Evolutionary conservation across 2,329 filamentous ascomycete genomes (phyloP).

Genomic region (Neonectria ditissima): DNA sequence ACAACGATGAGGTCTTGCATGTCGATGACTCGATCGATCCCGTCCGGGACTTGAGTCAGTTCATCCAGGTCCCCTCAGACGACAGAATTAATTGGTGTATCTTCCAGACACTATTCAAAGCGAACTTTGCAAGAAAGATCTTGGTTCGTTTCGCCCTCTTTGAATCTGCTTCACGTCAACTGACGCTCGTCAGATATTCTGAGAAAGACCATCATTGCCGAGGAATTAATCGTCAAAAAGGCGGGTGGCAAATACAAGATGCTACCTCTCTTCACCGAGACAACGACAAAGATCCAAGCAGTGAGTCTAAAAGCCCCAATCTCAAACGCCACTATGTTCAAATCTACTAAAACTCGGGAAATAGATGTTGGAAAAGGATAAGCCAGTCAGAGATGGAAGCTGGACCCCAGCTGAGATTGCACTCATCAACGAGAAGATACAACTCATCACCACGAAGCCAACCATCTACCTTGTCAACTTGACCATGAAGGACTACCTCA

Average conservation of each 20-base stretch:
- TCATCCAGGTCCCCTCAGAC: slow-evolving; percentile 1
- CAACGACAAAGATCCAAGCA: slow-evolving; percentile 54
- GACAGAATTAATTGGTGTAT: slow-evolving; percentile 11
- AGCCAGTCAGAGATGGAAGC: slow-evolving; percentile 56
- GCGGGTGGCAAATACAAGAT: slow-evolving; percentile 60
- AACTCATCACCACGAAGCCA: slow-evolving; percentile 60
- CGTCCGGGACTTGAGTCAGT: slow-evolving; percentile 55
- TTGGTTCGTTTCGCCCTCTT: slow-evolving; percentile 26
- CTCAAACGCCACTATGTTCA: background rate
- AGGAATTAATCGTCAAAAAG: slow-evolving; percentile 55
- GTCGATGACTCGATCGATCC: slow-evolving; percentile 61
- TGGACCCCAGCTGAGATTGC: slow-evolving; percentile 58
- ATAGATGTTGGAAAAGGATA: slow-evolving; percentile 54
- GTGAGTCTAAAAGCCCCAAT: slow-evolving; percentile 28
- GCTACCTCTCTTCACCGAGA: slow-evolving; percentile 58
- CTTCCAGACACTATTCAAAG: slow-evolving; percentile 42
- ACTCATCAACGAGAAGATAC: slow-evolving; percentile 60
- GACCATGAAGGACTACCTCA: slow-evolving; percentile 60
- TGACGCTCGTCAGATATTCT: slow-evolving; percentile 51
- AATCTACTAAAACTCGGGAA: slow-evolving; percentile 23
- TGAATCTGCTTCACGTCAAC: rapidly evolving
- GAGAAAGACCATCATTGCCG: slow-evolving; percentile 52
- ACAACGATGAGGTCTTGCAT: slow-evolving; percentile 59
- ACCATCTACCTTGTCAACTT: slow-evolving; percentile 59
- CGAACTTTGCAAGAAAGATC: slow-evolving; percentile 54